A percentile compares a stretch with the other conserved stretches of the same genome.
Conservation (phyloP, 495 filamentous ascomycete genomes). For the Daldinia vernicosa region DNA sequence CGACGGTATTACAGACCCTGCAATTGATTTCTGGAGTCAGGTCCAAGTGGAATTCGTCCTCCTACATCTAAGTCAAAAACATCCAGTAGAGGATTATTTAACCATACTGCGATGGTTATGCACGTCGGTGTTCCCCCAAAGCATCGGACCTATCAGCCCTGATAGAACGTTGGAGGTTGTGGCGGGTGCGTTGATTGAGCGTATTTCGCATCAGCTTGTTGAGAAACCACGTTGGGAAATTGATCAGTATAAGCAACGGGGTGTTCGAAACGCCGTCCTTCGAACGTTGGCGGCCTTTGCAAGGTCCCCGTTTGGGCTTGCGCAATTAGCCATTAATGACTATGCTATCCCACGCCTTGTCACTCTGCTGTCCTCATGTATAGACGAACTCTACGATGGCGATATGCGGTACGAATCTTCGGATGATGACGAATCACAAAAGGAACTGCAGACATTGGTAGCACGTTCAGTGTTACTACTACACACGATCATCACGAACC, state of each 20-base stretch:
- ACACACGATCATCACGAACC: conserved; percentile 55
- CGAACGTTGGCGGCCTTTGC: conserved; percentile 52
- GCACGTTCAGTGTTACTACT: conserved; percentile 48
- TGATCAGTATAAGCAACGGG: conserved; percentile 43
- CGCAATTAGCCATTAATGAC: conserved; percentile 51
- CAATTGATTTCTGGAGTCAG: conserved; percentile 53
- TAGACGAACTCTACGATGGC: conserved; percentile 57
- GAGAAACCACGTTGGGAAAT: conserved; percentile 53
- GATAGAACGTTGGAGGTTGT: conserved; percentile 45
- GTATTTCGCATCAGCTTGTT: conserved; percentile 51
- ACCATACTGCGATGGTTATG: conserved; percentile 51
- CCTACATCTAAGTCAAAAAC: conserved; percentile 55
- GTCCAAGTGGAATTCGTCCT: conserved; percentile 59
- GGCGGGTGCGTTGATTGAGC: conserved; percentile 51
- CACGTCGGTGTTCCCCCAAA: conserved; percentile 54
- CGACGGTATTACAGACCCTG: conserved; percentile 38
- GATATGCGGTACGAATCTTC: conserved; percentile 45
- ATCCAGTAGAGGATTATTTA: conserved; percentile 54
- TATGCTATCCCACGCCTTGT: conserved; percentile 54
- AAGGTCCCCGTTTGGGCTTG: conserved; percentile 50
- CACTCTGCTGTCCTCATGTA: conserved; percentile 50
- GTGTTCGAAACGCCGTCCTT: conserved; percentile 47
- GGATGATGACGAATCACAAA: conserved; percentile 26
- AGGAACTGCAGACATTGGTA: conserved; percentile 40
- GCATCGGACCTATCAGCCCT: conserved; percentile 55